Conservation (phyloP, 306 rosid species). For the Quercus aquifolioides region DNA sequence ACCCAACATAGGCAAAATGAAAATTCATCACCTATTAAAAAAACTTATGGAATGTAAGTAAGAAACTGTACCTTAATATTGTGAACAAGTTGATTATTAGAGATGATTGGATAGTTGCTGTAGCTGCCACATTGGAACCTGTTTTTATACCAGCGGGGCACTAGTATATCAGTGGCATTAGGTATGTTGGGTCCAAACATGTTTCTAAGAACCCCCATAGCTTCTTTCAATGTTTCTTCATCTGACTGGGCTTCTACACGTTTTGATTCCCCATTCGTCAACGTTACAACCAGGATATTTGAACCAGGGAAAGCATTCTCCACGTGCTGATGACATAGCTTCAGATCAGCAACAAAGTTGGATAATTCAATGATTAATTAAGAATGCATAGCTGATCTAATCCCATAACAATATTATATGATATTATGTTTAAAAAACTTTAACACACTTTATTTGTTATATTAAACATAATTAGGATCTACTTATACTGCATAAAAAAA, state of each 20-base stretch:
- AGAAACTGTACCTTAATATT: constrained; percentile 57
- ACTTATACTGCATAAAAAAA: too few relatives aligned
- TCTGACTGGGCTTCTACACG: constrained; percentile 90
- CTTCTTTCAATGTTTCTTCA: constrained; percentile 70
- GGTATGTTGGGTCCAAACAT: constrained; percentile 86
- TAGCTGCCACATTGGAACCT: constrained; percentile 94
- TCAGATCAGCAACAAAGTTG: constrained; percentile 29
- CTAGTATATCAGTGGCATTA: constrained; percentile 72
- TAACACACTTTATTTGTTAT: too few relatives aligned
- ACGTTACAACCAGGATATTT: constrained; percentile 84
- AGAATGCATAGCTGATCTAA: constrained; percentile 20
- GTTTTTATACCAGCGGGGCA: constrained; percentile 92
- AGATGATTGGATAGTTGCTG: constrained; percentile 80
- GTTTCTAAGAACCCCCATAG: constrained; percentile 76
- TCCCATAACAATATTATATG: constrained; percentile 4
- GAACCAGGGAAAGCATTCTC: constrained; percentile 91
- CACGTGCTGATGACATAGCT: constrained; percentile 77
- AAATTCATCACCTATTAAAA: not conserved
- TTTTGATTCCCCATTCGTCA: constrained; percentile 93
- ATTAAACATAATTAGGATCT: too few relatives aligned
- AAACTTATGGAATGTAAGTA: not conserved
- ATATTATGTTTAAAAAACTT: not conserved
- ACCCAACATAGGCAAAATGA: not conserved
- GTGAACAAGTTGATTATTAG: constrained; percentile 47
- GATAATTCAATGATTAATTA: constrained; percentile 25